phyloP scores from a whole-genome alignment of 2,329 filamentous ascomycete genomes.

The Rhynchosporium secalis region DNA sequence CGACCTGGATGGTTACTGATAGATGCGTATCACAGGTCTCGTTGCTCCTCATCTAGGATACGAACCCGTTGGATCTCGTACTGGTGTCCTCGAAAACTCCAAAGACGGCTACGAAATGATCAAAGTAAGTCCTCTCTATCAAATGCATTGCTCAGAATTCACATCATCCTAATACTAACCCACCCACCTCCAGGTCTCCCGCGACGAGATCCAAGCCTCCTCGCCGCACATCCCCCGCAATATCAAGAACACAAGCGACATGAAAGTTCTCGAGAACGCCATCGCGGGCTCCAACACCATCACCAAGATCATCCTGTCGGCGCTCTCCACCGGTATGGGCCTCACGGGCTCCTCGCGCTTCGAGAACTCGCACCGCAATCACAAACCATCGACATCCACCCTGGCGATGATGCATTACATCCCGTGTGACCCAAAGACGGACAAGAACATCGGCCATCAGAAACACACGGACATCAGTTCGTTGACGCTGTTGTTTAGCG shows the following conservation, averaged over 20 bases:
- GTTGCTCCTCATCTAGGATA: constrained; percentile 56
- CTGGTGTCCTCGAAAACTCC: constrained; percentile 49
- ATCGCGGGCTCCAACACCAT: constrained; percentile 53
- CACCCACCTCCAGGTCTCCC: constrained; percentile 44
- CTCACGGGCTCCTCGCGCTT: constrained; percentile 49
- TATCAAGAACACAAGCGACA: constrained; percentile 51
- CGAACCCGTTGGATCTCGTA: constrained; percentile 51
- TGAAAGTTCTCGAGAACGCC: constrained; percentile 50
- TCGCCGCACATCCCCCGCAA: constrained; percentile 48
- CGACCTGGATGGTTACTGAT: too few relatives aligned
- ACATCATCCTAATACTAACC: too few relatives aligned
- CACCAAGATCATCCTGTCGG: constrained; percentile 43
- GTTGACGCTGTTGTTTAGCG: constrained; percentile 55
- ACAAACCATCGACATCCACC: constrained; percentile 50
- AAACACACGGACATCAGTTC: constrained; percentile 59
- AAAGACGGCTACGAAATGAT: constrained; percentile 56
- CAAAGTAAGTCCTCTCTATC: constrained; percentile 41
- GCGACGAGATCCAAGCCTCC: constrained; percentile 51
- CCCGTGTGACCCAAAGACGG: constrained; percentile 45
- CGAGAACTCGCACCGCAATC: constrained; percentile 53
- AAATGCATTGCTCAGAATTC: too few relatives aligned
- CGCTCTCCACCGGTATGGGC: constrained; percentile 49
- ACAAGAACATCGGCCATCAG: constrained; percentile 52
- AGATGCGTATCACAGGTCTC: constrained; percentile 41
- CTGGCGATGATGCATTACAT: constrained; percentile 58